These are phyloP conservation scores for Puccinia triticina DNA, from an alignment of 1,284 basidiomycete genomes.

Conservation along the genomic window DNA sequence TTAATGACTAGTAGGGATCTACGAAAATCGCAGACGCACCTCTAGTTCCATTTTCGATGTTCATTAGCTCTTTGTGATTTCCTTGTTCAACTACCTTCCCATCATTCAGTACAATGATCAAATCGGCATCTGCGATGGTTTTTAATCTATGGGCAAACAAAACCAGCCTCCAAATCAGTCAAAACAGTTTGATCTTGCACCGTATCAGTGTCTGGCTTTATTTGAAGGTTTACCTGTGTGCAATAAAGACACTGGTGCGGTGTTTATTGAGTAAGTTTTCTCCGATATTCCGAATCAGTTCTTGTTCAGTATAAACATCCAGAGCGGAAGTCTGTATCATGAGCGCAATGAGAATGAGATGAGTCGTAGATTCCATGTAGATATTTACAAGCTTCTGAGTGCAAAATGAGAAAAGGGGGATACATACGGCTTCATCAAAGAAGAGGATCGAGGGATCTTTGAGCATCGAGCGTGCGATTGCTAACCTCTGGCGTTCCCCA, in stretches of 20 bases:
- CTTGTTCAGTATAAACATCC: slow-evolving; percentile 50
- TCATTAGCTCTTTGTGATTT: slow-evolving; percentile 58
- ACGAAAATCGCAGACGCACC: slow-evolving; percentile 18
- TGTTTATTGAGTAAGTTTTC: slow-evolving; percentile 45
- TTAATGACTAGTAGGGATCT: background rate
- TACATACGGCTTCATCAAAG: slow-evolving; percentile 50
- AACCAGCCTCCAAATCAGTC: background rate
- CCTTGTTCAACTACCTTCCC: slow-evolving; percentile 59
- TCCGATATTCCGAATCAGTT: slow-evolving; percentile 48
- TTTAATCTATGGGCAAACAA: slow-evolving; percentile 27
- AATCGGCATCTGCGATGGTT: slow-evolving; percentile 54
- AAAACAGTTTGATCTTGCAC: background rate
- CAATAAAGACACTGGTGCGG: slow-evolving; percentile 49
- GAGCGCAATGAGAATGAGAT: background rate
- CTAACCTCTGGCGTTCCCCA: slow-evolving; percentile 50
- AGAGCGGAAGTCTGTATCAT: slow-evolving; percentile 46
- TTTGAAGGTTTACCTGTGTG: slow-evolving; percentile 41
- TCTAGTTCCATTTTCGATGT: slow-evolving; percentile 52
- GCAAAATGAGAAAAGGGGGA: background rate
- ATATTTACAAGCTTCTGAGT: background rate
- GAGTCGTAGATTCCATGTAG: background rate
- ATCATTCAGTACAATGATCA: slow-evolving; percentile 59
- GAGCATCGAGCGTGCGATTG: slow-evolving; percentile 50
- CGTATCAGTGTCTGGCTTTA: background rate
- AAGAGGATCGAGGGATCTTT: slow-evolving; percentile 50